Evolutionary conservation across 2,329 filamentous ascomycete species (phyloP), one percentile per base, ranked within the genome.

Genomic region (Aspergillus sp.): DNA sequence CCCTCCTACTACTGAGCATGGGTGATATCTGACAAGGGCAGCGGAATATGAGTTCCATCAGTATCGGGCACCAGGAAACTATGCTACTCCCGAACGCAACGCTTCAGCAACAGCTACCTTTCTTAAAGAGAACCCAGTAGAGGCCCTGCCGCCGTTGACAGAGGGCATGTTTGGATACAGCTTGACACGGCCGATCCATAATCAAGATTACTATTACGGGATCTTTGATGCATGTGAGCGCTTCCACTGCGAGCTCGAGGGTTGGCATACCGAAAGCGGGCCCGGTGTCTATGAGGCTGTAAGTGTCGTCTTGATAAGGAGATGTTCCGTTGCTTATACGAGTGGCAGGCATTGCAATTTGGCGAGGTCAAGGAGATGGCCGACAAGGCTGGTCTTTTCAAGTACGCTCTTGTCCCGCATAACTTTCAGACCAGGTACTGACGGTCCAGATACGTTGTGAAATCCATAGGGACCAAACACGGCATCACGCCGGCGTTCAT

Each of bases 101-200:
- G 78, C 77, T 6, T 81, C 83, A 29, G 82, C 85, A 0, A 86
- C 88, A 1, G 86, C 88, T 27, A 71, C 77, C 5, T 94, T 86
- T 65, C 78, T 94, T 34, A 77, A 80, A 59, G 73, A 83, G 5
- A 88, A 94, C 64, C 78, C 86, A 0, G 81, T 85, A 9, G 73
- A 83, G 42, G 68, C 81, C n/a, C 77, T 95, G 6, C 88, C 88
- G 0, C 75, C 85, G 27, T 72, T 96, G 43, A 94, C 90, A 6
- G 87, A 94, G 62, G 90, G 90, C 61, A 95, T 95, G 90, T 95
- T 95, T 59, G 90, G 89, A 49, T 96, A 96, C 73, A 93, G 87
- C 53, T 73, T 95, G 54, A 94, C 87, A 7, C 77, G 89, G 26
- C 86, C 90, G 0, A 80, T 90, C 1, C 88, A 94, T 62, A 95